Percentiles rank a stretch among this genome's conserved stretches.
Evolutionary conservation across 164 flowering plant genomes (phyloP).

Genomic region (Chimonanthus praecox): DNA sequence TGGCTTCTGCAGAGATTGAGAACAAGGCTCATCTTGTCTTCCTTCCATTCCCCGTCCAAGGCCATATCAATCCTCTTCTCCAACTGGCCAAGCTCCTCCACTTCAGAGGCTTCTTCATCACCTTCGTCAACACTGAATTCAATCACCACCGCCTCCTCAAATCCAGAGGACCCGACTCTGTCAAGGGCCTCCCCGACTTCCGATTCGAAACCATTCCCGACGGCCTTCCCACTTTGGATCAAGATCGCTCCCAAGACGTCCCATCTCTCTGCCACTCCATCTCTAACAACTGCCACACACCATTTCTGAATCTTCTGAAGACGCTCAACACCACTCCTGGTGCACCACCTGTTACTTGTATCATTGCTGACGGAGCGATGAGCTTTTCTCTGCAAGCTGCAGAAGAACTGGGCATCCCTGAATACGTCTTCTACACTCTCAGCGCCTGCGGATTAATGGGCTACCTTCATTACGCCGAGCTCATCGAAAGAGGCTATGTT

Average conservation of each 20-base stretch:
- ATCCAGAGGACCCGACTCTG: slow-evolving; percentile 37
- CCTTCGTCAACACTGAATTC: slow-evolving; percentile 15
- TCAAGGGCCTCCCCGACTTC: slow-evolving; percentile 18
- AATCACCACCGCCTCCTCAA: slow-evolving; percentile 31
- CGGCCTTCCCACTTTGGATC: slow-evolving; percentile 50
- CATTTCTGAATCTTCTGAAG: slow-evolving; percentile 6
- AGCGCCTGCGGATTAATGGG: slow-evolving; percentile 47
- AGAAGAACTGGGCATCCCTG: slow-evolving; percentile 30
- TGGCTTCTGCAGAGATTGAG: background rate
- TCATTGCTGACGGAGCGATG: slow-evolving; percentile 44
- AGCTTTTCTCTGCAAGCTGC: slow-evolving; percentile 40
- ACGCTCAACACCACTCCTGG: slow-evolving; percentile 15
- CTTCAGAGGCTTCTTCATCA: slow-evolving; percentile 28
- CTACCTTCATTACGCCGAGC: slow-evolving; percentile 20
- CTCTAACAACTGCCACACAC: slow-evolving; percentile 22
- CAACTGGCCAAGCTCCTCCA: slow-evolving; percentile 35
- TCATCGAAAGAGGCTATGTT: slow-evolving; percentile 26
- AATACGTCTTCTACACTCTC: slow-evolving; percentile 31
- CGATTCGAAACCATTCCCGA: slow-evolving; percentile 44
- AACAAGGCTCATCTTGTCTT: slow-evolving; percentile 30
- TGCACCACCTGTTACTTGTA: slow-evolving; percentile 36
- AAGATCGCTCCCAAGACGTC: slow-evolving; percentile 43
- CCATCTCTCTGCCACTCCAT: slow-evolving; percentile 32
- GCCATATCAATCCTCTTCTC: slow-evolving; percentile 36
- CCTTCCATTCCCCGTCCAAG: slow-evolving; percentile 35